Base-by-base conservation (phyloP, 2,329 filamentous ascomycete genomes). In the Exophiala mesophila region DNA sequence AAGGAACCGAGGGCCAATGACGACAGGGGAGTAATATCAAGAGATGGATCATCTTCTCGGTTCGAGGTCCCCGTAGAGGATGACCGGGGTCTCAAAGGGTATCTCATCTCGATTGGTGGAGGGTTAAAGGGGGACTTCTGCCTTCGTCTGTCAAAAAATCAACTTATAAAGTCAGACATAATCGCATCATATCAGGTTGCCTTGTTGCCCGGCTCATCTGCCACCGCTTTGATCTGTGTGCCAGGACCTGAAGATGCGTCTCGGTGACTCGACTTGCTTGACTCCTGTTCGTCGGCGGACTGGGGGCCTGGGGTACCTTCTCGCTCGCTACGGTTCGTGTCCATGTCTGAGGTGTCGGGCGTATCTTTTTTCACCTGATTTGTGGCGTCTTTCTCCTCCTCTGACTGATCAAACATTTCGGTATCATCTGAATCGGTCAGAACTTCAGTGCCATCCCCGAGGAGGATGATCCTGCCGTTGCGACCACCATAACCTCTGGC, bases 361-460 rank as follows among this genome's bases (percentile, higher is more conserved):
- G 73, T 64, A 45, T 70, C 72, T 69, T 86, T 89, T 61, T 79
- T 77, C 48, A 92, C 85, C 69, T 94, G 88, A 64, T 83, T 89
- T 53, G 79, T 82, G 52, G 89, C 74, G 61, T 95, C 88, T 64
- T 87, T 86, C 60, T 94, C 86, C 57, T 81, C 78, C 60, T 94
- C 87, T 62, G 88, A 84, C 58, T 88, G 83, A 65, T 96, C 88
- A 68, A 96, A 94, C 82, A 95, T 90, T 59, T 95, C 88, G 53
- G 85, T 81, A 61, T 96, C 88, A 66, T 88, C 82, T 63, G 85
- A 85, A 66, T 92, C 88, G 56, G 87, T 88, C 60, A 89, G 74
- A 63, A 94, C 80, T 72, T 96, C 89, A 59, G 88, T 94, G 59
- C 90, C 92, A 71, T 97, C 89, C 55, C 90, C 89, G 56, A 98